phyloP scores from a whole-genome alignment of 2,329 filamentous ascomycete genomes.

The Fusarium sp. region DNA sequence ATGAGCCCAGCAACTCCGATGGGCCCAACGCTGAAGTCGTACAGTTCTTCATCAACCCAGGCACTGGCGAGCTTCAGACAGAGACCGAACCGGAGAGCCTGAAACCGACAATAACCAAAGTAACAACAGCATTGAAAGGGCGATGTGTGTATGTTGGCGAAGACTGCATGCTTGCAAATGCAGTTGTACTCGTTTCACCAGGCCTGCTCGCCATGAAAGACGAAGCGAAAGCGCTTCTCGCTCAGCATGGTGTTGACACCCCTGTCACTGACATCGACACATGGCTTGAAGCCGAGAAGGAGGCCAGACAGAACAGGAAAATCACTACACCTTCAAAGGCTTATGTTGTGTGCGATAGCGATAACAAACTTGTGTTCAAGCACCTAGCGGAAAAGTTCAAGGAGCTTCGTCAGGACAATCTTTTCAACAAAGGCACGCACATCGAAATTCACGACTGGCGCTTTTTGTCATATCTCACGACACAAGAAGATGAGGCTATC shows the following conservation, averaged over 20 bases:
- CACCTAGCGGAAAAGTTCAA: slow-evolving; percentile 49
- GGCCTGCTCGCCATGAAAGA: slow-evolving; percentile 48
- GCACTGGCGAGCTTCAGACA: background rate
- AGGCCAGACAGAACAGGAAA: background rate
- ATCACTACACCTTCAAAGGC: slow-evolving; percentile 13
- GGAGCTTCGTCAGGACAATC: slow-evolving; percentile 39
- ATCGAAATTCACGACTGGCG: slow-evolving; percentile 59
- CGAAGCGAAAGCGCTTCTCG: slow-evolving; percentile 51
- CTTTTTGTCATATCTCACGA: slow-evolving; percentile 52
- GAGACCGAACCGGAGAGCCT: background rate
- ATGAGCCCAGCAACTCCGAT: background rate
- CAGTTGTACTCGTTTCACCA: slow-evolving; percentile 53
- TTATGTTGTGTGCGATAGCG: slow-evolving; percentile 56
- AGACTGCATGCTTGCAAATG: slow-evolving; percentile 51
- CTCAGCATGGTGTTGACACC: slow-evolving; percentile 52
- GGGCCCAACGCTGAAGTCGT: slow-evolving; percentile 15
- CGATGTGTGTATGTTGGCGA: slow-evolving; percentile 47
- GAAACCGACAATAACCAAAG: background rate
- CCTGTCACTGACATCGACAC: slow-evolving; percentile 47
- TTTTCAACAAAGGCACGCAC: slow-evolving; percentile 35
- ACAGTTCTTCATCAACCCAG: background rate
- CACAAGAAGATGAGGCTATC: slow-evolving; percentile 49
- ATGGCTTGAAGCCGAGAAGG: slow-evolving; percentile 45
- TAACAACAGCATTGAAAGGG: no score
- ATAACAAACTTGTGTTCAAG: slow-evolving; percentile 44